Evolutionary conservation across 225 moss, liverwort and hornwort genomes (phyloP), one percentile per base, ranked within the genome.

Genomic region (Marchantia paleacea): DNA sequence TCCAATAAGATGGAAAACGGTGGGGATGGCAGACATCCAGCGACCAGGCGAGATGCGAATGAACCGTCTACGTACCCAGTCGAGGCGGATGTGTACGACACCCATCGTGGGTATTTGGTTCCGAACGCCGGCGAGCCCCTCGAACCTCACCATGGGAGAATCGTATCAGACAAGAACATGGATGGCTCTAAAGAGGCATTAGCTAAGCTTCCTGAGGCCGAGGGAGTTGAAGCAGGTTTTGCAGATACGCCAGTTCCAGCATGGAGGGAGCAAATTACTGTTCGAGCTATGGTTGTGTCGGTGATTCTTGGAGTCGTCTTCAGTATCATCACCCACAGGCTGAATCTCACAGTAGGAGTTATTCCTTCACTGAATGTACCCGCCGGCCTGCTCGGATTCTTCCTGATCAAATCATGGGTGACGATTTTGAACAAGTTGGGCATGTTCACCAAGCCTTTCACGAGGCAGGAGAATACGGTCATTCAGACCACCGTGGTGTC

Each of bases 381-480:
- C 5, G 97, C 97, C 0, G 95, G 97, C 1, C 76, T 99, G 64
- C 84, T 99, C 73, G 97, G 97, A 10, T 99, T 93, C 80, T 90
- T 93, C 85, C 63, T 89, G 75, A 72, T 99, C 39, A 85, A 81
- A 50, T 20, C 85, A 30, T 99, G 93, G 90, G 82, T 80, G 10
- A 16, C 15, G 10, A 8, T 87, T n/a, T 26, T 85, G 3, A 29
- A 77, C 22, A 86, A 84, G 73, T 20, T 81, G 11, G 97, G 97
- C 31, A 75, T 95, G 48, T 54, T 67, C 22, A 84, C 69, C 24
- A 91, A 80, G 78, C 97, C 97, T 10, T 99, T 99, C 67, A 99
- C 97, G 8, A 91, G 97, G 50, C 97, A 99, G 86, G 97, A 99
- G 80, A 99, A 99, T 60, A 95, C 97, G 4, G 97, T 99, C 80